Conservation (phyloP, 768 basidiomycete species). For the Candolleomyces eurysporus region DNA sequence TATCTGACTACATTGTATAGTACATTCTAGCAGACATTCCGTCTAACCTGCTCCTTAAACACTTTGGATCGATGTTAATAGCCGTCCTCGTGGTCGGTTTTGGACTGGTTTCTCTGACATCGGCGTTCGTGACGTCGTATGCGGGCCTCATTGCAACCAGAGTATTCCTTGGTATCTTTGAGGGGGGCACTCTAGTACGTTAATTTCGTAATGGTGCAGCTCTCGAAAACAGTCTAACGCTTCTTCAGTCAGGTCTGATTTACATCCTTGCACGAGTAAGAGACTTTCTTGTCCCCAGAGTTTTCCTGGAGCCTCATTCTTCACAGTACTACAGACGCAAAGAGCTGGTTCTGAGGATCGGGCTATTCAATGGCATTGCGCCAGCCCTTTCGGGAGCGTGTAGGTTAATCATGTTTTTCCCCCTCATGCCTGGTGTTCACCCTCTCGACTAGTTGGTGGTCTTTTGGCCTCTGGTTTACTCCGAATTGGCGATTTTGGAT, state of each 20-base stretch:
- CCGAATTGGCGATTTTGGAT: slow-evolving; percentile 26
- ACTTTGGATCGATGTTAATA: slow-evolving; percentile 37
- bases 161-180: slow-evolving; percentile 39
- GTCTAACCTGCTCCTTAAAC: slow-evolving; percentile 41
- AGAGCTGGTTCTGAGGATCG: slow-evolving; percentile 34
- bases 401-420: slow-evolving; percentile 15
- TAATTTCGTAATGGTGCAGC: background rate
- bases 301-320: background rate
- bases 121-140: slow-evolving; percentile 38
- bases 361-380: slow-evolving; percentile 33
- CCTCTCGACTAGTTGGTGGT: slow-evolving; percentile 29
- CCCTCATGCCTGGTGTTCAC: background rate
- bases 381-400: slow-evolving; percentile 35
- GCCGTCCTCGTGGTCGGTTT: slow-evolving; percentile 37
- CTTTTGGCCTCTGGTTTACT: slow-evolving; percentile 37
- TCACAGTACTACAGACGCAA: slow-evolving; percentile 32
- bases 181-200: slow-evolving; percentile 41
- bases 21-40: slow-evolving; percentile 39
- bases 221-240: background rate
- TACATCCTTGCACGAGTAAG: slow-evolving; percentile 38
- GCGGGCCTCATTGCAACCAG: slow-evolving; percentile 33
- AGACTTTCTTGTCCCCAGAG: background rate
- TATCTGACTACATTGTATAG: slow-evolving; percentile 16
- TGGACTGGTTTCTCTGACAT: slow-evolving; percentile 34
- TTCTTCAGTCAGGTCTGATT: slow-evolving; percentile 33